Evolutionary conservation across 2,329 filamentous ascomycete genomes (phyloP), one percentile per base, ranked within the genome.

Genomic region (Colletotrichum lupini): DNA sequence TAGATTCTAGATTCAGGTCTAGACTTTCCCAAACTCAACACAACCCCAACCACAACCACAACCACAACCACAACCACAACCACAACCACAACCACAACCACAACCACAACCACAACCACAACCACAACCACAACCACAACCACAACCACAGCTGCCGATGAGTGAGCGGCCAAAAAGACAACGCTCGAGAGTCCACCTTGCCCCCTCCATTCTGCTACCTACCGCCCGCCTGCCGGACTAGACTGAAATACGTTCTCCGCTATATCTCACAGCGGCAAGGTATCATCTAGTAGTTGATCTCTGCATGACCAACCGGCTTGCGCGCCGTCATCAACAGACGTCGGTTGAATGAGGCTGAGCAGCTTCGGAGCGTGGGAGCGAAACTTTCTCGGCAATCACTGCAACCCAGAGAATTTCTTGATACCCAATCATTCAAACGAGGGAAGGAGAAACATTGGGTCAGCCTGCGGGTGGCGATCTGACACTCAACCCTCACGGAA

Each of bases 341-440:
- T 37, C 49, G 46, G 56, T 57, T 46, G 26, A 71, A 30, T 57
- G 71, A 66, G 71, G 71, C 71, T 73, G 71, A 73, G 71, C 60
- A 73, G 49, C 67, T 61, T 37, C 26, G 37, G 55, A 28, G 42
- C 67, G 52, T 37, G 22, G 37, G 46, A 28, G 42, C 67, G 52
- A 71, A 73, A 73, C 71, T 71, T 61, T 73, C 49, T 73, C 30
- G 61, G 71, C 67, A 52, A 61, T 56, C 62, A 42, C 16, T 53
- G 53, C 61, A 24, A 64, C 49, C 49, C 60, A n/a, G 16, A 42
- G 19, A 42, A 42, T 16, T 42, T 16, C 16, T 42, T 42, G 37
- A 63, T 5, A 24, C 5, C 52, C 22, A 7, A 22, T n/a, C 32
- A n/a, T 49, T 49, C 19, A 8, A 49, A 49, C 32, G 26, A 16